These are phyloP conservation scores for Trichosporon asahii DNA, from an alignment of 1,284 basidiomycete species.

Conservation along the genomic window DNA sequence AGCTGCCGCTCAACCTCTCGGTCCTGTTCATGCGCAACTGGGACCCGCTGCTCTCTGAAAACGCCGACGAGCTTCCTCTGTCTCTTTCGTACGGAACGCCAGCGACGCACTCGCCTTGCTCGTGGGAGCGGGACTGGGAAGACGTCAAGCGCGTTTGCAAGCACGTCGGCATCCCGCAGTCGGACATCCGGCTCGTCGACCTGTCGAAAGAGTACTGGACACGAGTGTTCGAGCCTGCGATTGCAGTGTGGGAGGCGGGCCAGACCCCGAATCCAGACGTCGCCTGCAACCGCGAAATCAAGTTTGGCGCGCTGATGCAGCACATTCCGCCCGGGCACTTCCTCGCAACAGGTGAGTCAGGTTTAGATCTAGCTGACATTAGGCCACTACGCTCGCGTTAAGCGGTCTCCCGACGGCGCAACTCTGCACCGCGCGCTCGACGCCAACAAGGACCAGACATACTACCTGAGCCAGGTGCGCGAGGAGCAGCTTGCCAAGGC, in stretches of 20 bases:
- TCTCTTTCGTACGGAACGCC: conserved; percentile 31
- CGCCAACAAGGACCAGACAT: conserved; percentile 81
- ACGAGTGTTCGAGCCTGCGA: conserved; percentile 77
- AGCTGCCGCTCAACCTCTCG: conserved; percentile 71
- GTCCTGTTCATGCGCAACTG: conserved; percentile 97
- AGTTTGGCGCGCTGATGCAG: conserved; percentile 83
- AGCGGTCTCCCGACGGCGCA: conserved; percentile 55
- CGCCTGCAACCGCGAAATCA: conserved; percentile 88
- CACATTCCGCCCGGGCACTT: conserved; percentile 57
- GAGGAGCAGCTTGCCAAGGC: conserved; percentile 61
- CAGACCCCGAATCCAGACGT: conserved; percentile 91
- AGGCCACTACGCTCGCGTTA: conserved; percentile 87
- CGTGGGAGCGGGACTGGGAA: conserved; percentile 94
- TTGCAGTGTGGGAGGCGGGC: conserved; percentile 71
- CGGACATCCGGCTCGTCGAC: conserved; percentile 64
- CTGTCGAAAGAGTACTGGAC: conserved; percentile 83
- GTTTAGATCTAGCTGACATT: not conserved
- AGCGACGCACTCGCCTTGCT: conserved; percentile 76
- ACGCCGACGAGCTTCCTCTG: not conserved
- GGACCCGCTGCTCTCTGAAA: conserved; percentile 56
- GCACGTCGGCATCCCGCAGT: conserved; percentile 62
- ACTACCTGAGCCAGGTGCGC: conserved; percentile 79
- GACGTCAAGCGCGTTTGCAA: conserved; percentile 78
- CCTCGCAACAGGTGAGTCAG: conserved; percentile 71
- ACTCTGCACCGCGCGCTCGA: conserved; percentile 67